Base-by-base conservation (phyloP, 2,329 filamentous ascomycete genomes). In the Tolypocladium ovalisporum region DNA sequence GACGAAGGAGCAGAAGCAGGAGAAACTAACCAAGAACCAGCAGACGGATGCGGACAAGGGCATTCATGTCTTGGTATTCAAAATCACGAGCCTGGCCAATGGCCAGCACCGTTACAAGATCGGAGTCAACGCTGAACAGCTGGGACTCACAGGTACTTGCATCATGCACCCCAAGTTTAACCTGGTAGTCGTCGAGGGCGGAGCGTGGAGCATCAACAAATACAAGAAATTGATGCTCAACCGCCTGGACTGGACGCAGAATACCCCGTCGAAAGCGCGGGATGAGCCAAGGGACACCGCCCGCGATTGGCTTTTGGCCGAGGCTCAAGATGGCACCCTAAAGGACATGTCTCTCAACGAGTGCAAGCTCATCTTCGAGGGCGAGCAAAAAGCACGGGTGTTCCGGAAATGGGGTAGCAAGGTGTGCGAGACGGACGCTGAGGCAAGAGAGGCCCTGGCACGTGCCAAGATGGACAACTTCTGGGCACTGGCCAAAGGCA, bases 21-120 rank as follows among this genome's bases (percentile, higher is more conserved):
- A 94, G 65, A 99, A 99, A 71, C 76, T 97, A 10, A 83, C 82
- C 8, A 67, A 76, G 15, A 92, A 97, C 66, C 91, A 97, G 71
- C 88, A 90, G 63, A 88, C 88, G 63, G 95, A 99, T 72, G 88
- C 90, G 4, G 82, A 87, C 27, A 92, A 91, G 68, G 93, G 93
- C 35, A 86, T 99, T 54, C 84, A 87, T 67, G 80, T 96, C 63
- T 81, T 91, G 37, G 93, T 97, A 0, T 97, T 96, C 79, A 90
- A 88, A 70, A 88, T 99, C 60, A 83, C 87, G 65, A 94, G 84
- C 64, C 81, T 99, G n/a, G 87, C 89, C 54, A 97, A 96, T 67
- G 92, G 91, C 24, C 88, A 94, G 65, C 92, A 97, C 71, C 85
- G 94, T 13, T 99, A 92, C 77, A 95, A 96, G 73, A 87, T 99